Base-by-base conservation (phyloP, 345 rosid species). In the Toxicodendron radicans region DNA sequence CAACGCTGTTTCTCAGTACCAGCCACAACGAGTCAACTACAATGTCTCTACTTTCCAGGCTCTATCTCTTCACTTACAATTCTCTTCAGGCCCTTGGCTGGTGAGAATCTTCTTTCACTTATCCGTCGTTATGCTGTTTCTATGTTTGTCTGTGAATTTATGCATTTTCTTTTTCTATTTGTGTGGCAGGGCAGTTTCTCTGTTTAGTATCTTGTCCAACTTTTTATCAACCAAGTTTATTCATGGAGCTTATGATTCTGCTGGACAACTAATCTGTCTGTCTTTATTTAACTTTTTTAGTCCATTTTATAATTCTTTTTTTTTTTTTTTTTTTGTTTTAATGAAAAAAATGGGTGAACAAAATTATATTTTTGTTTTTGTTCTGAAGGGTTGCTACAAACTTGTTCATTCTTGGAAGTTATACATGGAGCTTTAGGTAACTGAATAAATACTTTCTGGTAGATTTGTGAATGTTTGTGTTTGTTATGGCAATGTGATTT, bases 401-500 rank as follows among this genome's bases (percentile, higher is more conserved):
- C 75, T 52, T 81, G 24, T 79, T 78, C 92, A 13, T 79, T 92
- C 79, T 71, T 90, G 83, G 99, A 92, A 82, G 91, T 91, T 63
- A 65, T 92, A 72, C 97, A 95, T 79, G 97, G 94, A 84, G 98
- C 91, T 24, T 45, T 86, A 27, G 97, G 97, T 95, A 66, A 27
- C 8, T 66, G 5, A 67, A 23, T 51, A 66, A 23, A 53, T 38
- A 7, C 43, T 27, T 27, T 27, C 11, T 64, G 14, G 23, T 4
- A 30, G 14, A 33, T 57, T 8, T 24, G 10, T 33, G 0, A 32
- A 2, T 3, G 38, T 45, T 43, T 46, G 5, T 57, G 54, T 72
- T 23, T 53, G 3, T 4, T 9, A 12, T 58, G 35, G 66, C 41
- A 49, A 66, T 9, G 10, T 54, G 32, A n/a, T 62, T 33, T 51